A percentile compares a stretch with the other conserved stretches of the same genome.
Evolutionary conservation across 2,329 filamentous ascomycete species (phyloP).

Genomic region (Acarospora socialis): DNA sequence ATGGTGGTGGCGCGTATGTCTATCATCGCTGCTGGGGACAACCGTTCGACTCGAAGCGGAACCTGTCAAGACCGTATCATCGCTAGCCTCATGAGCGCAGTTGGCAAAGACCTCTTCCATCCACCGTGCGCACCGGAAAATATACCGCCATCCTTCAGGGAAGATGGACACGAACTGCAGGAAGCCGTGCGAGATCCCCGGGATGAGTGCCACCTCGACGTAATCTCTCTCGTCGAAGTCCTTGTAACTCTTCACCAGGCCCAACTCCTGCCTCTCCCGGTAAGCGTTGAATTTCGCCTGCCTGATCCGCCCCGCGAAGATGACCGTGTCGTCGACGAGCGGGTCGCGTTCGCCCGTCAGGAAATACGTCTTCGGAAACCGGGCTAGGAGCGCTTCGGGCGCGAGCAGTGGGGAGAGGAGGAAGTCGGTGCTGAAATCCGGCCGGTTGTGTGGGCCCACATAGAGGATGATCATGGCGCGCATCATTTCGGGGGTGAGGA

Average conservation of each 20-base stretch:
- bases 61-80: neutral
- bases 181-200: conserved; percentile 86
- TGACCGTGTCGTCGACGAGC: conserved; percentile 89
- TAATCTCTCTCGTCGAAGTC: conserved; percentile 59
- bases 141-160: conserved; percentile 78
- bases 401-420: conserved; percentile 80
- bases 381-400: conserved; percentile 64
- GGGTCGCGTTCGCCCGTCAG: conserved; percentile 91
- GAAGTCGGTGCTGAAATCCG: conserved; percentile 85
- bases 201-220: conserved; percentile 71
- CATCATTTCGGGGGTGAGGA: conserved; percentile 96
- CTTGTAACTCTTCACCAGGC: conserved; percentile 37
- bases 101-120: conserved; percentile 62
- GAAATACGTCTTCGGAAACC: conserved; percentile 91
- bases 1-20: conserved; percentile 29
- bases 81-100: conserved; percentile 7
- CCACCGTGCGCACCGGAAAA: conserved; percentile 66
- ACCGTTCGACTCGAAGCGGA: conserved; percentile 12
- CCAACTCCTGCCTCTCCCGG: conserved; percentile 40
- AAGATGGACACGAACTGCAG: conserved; percentile 81
- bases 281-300: conserved; percentile 54
- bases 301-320: conserved; percentile 80
- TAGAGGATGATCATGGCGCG: conserved; percentile 98
- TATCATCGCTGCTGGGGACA: conserved; percentile 12
- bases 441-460: conserved; percentile 81